phyloP scores from a whole-genome alignment of 2,329 filamentous ascomycete genomes.

The Aspergillus hortae region DNA sequence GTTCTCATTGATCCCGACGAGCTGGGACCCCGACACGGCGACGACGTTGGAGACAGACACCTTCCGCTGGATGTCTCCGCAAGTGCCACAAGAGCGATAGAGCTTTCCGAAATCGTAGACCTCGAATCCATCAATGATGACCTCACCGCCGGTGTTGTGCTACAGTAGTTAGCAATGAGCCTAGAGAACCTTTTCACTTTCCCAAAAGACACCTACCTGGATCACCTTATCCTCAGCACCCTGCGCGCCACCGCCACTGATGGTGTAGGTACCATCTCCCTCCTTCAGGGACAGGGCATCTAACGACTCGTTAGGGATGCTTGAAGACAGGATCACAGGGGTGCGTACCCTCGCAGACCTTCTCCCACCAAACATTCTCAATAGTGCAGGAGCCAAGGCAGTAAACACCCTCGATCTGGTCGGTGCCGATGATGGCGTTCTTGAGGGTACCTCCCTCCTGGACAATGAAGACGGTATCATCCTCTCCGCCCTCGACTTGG shows the following conservation, averaged over 20 bases:
- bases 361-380: constrained; percentile 35
- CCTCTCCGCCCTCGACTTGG: constrained; percentile 44
- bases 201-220: constrained; percentile 12
- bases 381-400: constrained; percentile 31
- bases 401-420: constrained; percentile 41
- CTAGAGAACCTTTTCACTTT: neutral
- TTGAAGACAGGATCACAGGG: neutral
- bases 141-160: constrained; percentile 31
- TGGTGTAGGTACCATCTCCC: constrained; percentile 29
- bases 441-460: constrained; percentile 29
- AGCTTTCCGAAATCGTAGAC: constrained; percentile 42
- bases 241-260: constrained; percentile 35
- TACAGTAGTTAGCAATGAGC: neutral
- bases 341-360: constrained; percentile 34
- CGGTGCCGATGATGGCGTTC: constrained; percentile 39
- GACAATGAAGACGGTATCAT: constrained; percentile 35
- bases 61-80: constrained; percentile 30
- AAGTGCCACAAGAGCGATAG: constrained; percentile 49
- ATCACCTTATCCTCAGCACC: constrained; percentile 34
- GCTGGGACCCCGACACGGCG: constrained; percentile 25
- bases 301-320: neutral
- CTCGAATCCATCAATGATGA: constrained; percentile 36
- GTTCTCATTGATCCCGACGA: constrained; percentile 40
- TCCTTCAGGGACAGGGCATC: constrained; percentile 35
- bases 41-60: constrained; percentile 29